phyloP scores from a whole-genome alignment of 495 filamentous ascomycete species.

The Aspergillus bertholletiae region DNA sequence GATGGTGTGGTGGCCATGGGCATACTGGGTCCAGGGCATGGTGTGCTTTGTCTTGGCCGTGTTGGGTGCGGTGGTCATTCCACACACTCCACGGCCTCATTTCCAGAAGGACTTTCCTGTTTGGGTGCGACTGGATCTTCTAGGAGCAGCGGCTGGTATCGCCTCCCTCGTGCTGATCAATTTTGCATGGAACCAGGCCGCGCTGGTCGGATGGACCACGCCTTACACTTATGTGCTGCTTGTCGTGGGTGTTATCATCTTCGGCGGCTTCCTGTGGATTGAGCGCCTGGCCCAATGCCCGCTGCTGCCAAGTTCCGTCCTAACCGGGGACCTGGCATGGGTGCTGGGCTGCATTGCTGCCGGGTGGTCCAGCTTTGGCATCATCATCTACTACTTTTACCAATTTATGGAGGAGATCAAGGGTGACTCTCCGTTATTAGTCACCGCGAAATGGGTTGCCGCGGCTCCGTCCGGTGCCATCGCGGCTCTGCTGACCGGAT shows the following conservation, averaged over 20 bases:
- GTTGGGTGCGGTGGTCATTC: conserved; percentile 44
- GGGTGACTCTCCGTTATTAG: conserved; percentile 41
- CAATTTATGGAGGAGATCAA: conserved; percentile 51
- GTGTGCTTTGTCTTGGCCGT: conserved; percentile 39
- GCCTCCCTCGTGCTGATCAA: conserved; percentile 56
- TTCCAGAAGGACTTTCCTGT: conserved; percentile 13
- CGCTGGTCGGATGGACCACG: conserved; percentile 53
- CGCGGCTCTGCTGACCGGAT: conserved; percentile 48
- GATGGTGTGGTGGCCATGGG: conserved; percentile 59
- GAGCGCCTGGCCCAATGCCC: conserved; percentile 47
- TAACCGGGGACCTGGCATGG: conserved; percentile 48
- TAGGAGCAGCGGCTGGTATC: conserved; percentile 50
- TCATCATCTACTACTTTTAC: conserved; percentile 56
- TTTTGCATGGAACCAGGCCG: conserved; percentile 59
- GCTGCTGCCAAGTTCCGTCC: conserved; percentile 49
- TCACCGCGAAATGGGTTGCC: conserved; percentile 44
- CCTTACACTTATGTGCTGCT: conserved; percentile 53
- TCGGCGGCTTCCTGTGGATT: conserved; percentile 48
- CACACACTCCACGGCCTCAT: conserved; percentile 28
- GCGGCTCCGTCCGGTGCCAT: conserved; percentile 42
- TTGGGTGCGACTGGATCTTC: conserved; percentile 41
- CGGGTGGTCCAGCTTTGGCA: conserved; percentile 62
- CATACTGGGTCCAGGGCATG: conserved; percentile 55
- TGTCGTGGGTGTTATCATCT: conserved; percentile 49
- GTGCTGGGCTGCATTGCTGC: conserved; percentile 51